Evolutionary conservation across 2,329 filamentous ascomycete species (phyloP), one percentile per base, ranked within the genome.

Genomic region (Talaromyces verruculosus): DNA sequence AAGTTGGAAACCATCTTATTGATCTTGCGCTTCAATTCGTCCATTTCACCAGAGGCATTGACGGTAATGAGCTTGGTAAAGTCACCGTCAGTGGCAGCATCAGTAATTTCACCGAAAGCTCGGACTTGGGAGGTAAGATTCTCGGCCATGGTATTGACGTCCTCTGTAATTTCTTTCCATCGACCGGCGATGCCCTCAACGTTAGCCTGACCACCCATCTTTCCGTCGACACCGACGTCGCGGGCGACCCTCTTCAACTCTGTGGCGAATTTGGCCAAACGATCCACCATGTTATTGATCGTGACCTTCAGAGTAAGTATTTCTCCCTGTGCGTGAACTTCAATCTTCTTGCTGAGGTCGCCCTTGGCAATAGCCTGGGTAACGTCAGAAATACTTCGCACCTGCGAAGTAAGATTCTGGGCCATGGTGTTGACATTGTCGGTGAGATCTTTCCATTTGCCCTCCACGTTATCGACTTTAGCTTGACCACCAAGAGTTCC

Each of bases 1-100:
- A 97, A 81, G 76, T 95, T 96, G 76, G 91, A 93, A 49, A 97
- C 93, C 93, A 97, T 97, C 81, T 95, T 91, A 76, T 97, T 97
- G 85, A 97, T 97, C 84, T 97, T 97, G 73, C 93, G 89, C 80
- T 97, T 97, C 71, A 97, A 84, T 78, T 97, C 93, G 78, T 97
- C 94, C 93, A 97, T 97, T 78, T 97, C 93, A 69, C 93, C 93
- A 5, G 93, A 96, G 25, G 93, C 93, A 77, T 96, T 93, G 4
- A 97, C 93, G 49, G 94, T 95, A 75, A 97, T 93, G 68, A 94
- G 88, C 76, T 97, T 95, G 17, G 91, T 96, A 76, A 97, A 97
- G 78, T 97, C 93, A 67, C 93, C 93, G 77, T 96, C 93, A 70
- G 93, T 96, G 33, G 93, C 93, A 47, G 94, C 88, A 75, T 96